A percentile compares a stretch with the other conserved stretches of the same genome.
Conservation (phyloP, 352 stramenopile genomes). For the Phytophthora melonis region DNA sequence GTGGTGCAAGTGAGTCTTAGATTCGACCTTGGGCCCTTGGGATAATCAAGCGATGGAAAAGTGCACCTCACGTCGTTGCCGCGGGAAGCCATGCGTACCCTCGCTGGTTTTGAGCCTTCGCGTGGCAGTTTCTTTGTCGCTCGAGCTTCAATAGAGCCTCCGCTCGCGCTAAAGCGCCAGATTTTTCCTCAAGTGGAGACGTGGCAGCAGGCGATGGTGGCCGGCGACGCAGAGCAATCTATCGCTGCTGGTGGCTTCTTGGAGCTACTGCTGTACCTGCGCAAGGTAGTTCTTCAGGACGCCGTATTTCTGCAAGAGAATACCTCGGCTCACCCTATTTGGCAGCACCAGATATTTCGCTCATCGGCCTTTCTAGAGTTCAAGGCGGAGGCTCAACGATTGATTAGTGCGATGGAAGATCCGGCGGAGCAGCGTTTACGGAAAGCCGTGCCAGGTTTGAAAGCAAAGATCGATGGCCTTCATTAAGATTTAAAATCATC, state of each 20-base stretch:
- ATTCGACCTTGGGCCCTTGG: not conserved
- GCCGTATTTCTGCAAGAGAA: not conserved
- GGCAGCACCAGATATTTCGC: not conserved
- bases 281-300: not conserved
- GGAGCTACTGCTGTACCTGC: not conserved
- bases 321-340: not conserved
- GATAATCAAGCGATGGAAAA: not conserved
- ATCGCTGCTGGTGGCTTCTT: not conserved
- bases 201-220: no score
- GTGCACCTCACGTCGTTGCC: not conserved
- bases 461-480: no score
- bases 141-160: not conserved
- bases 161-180: no score
- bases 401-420: no score
- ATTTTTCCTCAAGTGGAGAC: no score
- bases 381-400: no score
- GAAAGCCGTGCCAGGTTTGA: no score
- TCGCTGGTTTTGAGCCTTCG: not conserved
- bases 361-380: no score
- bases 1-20: not conserved
- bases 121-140: not conserved
- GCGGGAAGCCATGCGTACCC: not conserved
- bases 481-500: no score
- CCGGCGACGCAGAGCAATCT: not conserved
- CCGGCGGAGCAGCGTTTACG: no score